Base-by-base conservation (phyloP, 306 rosid genomes). In the Vigna unguiculata region DNA sequence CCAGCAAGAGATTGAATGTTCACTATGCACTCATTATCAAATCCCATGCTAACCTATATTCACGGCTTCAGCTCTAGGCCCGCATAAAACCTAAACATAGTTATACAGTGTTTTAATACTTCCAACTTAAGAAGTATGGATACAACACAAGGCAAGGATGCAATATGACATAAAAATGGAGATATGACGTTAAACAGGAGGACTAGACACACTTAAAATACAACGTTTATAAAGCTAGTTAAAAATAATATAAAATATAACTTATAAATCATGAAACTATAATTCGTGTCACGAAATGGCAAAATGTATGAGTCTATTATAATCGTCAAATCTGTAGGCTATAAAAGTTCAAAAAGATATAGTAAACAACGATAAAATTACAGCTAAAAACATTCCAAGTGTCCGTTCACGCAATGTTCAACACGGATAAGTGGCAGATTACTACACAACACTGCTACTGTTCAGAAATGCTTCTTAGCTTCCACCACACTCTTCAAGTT, bases 1-100 rank as follows among this genome's bases (percentile, higher is more conserved):
- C 99, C 99, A 5, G 97, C 98, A 80, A 96, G 96, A 64, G 98
- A 84, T 72, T 92, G 99, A 84, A 96, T 92, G 80, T 91, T 96
- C 78, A 92, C 85, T 70, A 96, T 90, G 88, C 99, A 96, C 81
- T 96, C 98, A 30, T 89, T 96, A 84, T 96, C 99, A 81, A 96
- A 96, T 46, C 99, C 99, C 99, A 96, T 96, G 30, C 48, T 53
- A 71, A 81, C 65, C 78, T 47, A 22, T 17, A 14, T 77, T 40
- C 72, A 52, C 73, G 45, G 62, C 89, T 78, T 88, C 88, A 88
- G 85, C 81, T 75, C 32, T 82, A 69, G 82, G 32, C 62, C 54
- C 48, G 59, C 82, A 83, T 67, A 80, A 83, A 88, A 80, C 83
- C 88, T 83, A 34, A 75, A 70, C 52, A 72, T 64, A 48, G 36